phyloP scores from a whole-genome alignment of 2,329 filamentous ascomycete genomes.

The Grosmannia serpens region DNA sequence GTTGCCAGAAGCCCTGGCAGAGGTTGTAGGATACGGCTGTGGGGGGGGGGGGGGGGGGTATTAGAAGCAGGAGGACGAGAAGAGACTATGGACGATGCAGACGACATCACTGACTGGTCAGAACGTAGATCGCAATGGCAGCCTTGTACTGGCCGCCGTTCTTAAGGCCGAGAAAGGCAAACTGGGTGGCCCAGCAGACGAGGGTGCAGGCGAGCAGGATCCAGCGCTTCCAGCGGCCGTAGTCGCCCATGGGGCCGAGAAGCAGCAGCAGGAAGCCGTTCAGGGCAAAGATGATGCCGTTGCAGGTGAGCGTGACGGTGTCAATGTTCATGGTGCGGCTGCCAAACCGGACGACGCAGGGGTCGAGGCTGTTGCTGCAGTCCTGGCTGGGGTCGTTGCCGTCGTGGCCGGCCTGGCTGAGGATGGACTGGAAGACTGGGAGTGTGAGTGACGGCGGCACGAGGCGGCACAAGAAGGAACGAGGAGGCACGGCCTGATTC shows the following conservation, averaged over 20 bases:
- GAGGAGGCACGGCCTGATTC: not conserved
- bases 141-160: not conserved
- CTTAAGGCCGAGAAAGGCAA: not conserved
- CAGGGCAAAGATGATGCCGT: slow-evolving; percentile 2
- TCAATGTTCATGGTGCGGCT: slow-evolving; percentile 1
- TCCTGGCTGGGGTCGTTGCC: slow-evolving; percentile 1
- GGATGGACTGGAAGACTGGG: slow-evolving; percentile 2
- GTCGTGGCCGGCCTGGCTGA: slow-evolving; percentile 1
- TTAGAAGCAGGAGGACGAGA: not conserved
- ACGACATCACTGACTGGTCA: not conserved
- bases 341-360: slow-evolving; percentile 1
- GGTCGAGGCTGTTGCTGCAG: slow-evolving; percentile 2
- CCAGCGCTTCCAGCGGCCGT: slow-evolving; percentile 2
- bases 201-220: not conserved
- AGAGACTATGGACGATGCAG: too few relatives aligned
- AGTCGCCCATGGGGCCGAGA: not conserved
- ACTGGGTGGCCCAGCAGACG: slow-evolving; percentile 1
- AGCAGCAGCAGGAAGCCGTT: not conserved
- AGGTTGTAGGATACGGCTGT: not conserved
- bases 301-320: not conserved
- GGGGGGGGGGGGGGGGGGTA: not conserved
- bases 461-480: not conserved
- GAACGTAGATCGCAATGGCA: not conserved
- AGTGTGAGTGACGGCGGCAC: not conserved
- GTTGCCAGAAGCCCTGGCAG: slow-evolving; percentile 1